Conservation (phyloP, 495 filamentous ascomycete genomes). For the Hypoxylon crocopeplum region DNA sequence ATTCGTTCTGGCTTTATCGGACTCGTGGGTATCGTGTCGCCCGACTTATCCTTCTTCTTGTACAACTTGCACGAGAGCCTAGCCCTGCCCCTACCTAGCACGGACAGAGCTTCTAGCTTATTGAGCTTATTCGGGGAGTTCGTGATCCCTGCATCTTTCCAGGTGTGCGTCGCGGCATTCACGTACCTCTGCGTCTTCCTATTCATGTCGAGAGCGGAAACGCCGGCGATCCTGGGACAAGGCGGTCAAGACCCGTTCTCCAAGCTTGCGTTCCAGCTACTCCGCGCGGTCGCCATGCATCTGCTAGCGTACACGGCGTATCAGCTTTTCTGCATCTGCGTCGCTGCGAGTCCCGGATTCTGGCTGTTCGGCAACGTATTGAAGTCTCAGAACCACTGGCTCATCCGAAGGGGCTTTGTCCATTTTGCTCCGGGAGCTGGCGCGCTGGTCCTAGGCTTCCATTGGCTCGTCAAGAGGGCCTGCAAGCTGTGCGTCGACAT, state of each 20-base stretch:
- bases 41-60: neutral
- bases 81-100: conserved; percentile 15
- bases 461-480: conserved; percentile 18
- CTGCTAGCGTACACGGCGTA: conserved; percentile 37
- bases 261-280: conserved; percentile 18
- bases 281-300: conserved; percentile 34
- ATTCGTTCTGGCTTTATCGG: no score
- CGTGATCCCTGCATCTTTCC: conserved; percentile 17
- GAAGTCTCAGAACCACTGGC: neutral
- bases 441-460: conserved; percentile 4
- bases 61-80: neutral
- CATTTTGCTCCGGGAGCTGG: conserved; percentile 4
- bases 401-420: neutral
- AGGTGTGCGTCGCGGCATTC: conserved; percentile 21
- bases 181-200: conserved; percentile 28
- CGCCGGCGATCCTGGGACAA: neutral
- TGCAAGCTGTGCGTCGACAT: conserved; percentile 11
- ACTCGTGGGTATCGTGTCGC: no score
- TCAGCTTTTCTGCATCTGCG: conserved; percentile 19
- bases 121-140: conserved; percentile 19
- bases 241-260: conserved; percentile 9
- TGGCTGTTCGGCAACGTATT: neutral
- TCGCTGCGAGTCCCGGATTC: neutral
- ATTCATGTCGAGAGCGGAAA: conserved; percentile 28
- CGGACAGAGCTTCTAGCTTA: neutral